A percentile compares a stretch with the other conserved stretches of the same genome.
Conservation (phyloP, 257 asterid species). For the Gentiana dahurica region DNA sequence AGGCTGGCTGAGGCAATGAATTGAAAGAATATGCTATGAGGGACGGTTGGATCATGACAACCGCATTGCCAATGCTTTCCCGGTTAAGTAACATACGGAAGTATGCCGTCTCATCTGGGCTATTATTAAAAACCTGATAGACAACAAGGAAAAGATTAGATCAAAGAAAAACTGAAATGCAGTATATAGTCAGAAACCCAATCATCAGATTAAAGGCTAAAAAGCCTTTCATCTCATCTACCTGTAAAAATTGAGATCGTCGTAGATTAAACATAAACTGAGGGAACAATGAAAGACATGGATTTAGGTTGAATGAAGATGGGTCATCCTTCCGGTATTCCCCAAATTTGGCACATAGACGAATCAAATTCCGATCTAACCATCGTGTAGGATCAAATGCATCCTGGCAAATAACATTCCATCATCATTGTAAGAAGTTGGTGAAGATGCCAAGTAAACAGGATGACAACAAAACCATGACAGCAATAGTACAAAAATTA, state of each 20-base stretch:
- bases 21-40: constrained; percentile 72
- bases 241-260: constrained; percentile 96
- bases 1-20: constrained; percentile 84
- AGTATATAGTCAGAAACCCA: constrained; percentile 4
- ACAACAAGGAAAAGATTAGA: constrained; percentile 11
- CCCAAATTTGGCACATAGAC: constrained; percentile 91
- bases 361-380: constrained; percentile 92
- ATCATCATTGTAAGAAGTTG: constrained; percentile 7
- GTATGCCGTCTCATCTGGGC: constrained; percentile 98
- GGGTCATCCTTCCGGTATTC: constrained; percentile 97
- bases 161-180: no score
- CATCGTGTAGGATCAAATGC: constrained; percentile 92
- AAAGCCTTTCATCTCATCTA: constrained; percentile 7
- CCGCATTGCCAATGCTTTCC: constrained; percentile 82
- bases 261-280: constrained; percentile 96
- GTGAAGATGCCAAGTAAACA: background rate
- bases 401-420: constrained; percentile 41
- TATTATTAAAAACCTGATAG: constrained; percentile 79
- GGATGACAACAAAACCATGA: background rate
- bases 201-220: background rate
- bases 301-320: constrained; percentile 72
- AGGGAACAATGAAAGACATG: constrained; percentile 77
- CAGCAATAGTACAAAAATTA: background rate
- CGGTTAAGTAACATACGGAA: constrained; percentile 92
- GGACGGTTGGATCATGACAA: constrained; percentile 97